Evolutionary conservation across 2,329 filamentous ascomycete genomes (phyloP).

Genomic region (Lecanicillium sp.): DNA sequence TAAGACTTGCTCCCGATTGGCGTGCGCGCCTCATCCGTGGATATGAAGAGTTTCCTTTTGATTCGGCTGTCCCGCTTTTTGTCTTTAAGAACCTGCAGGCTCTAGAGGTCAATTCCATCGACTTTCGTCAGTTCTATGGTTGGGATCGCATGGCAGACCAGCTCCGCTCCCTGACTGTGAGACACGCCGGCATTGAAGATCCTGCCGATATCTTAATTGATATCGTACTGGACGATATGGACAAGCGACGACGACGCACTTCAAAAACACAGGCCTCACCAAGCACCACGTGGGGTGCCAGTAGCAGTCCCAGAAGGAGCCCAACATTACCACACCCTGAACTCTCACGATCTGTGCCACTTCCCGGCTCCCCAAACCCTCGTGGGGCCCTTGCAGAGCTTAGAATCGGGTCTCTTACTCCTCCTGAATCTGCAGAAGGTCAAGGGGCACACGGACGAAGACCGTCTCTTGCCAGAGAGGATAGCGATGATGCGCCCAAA

Average conservation of each 20-base stretch:
- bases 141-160: constrained; percentile 95
- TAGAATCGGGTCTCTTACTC: constrained; percentile 50
- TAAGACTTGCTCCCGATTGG: constrained; percentile 86
- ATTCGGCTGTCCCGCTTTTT: constrained; percentile 92
- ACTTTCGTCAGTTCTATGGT: constrained; percentile 94
- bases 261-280: constrained; percentile 80
- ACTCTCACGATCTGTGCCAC: constrained; percentile 57
- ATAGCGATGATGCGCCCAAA: constrained; percentile 35
- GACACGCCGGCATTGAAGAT: constrained; percentile 80
- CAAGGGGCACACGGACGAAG: constrained; percentile 32
- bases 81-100: constrained; percentile 95
- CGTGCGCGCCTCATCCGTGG: constrained; percentile 82
- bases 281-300: constrained; percentile 57
- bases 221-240: constrained; percentile 94
- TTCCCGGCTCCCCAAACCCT: constrained; percentile 53
- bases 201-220: constrained; percentile 83
- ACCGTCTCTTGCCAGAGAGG: constrained; percentile 37
- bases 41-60: constrained; percentile 96
- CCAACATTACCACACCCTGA: constrained; percentile 58
- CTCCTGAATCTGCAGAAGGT: constrained; percentile 35
- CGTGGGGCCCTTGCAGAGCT: constrained; percentile 40
- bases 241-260: constrained; percentile 79
- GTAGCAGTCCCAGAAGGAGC: constrained; percentile 50
- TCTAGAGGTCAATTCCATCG: constrained; percentile 88
- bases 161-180: constrained; percentile 79